These are phyloP conservation scores for Saccharomycopsis hybrid DNA, from an alignment of 1,139 yeast species.

Conservation along the genomic window DNA sequence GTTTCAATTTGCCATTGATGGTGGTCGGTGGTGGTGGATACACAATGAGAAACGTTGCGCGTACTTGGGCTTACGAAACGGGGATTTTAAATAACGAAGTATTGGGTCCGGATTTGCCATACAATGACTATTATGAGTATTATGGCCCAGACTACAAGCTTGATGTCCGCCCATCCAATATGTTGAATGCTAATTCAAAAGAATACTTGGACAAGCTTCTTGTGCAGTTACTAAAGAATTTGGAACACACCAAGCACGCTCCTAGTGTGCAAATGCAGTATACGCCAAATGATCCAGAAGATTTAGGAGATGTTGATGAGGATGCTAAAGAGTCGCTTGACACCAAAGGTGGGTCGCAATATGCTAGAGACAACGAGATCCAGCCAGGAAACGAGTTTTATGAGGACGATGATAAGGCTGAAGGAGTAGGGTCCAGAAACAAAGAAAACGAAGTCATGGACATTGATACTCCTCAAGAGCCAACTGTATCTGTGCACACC, in stretches of 20 bases:
- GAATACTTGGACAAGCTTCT: constrained; percentile 85
- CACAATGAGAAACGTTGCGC: constrained; percentile 92
- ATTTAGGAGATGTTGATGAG: constrained; percentile 76
- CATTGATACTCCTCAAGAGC: background rate
- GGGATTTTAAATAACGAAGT: constrained; percentile 77
- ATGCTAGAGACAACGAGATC: constrained; percentile 68
- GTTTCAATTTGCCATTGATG: constrained; percentile 82
- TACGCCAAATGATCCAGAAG: constrained; percentile 84
- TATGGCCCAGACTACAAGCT: constrained; percentile 91
- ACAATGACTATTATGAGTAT: constrained; percentile 86
- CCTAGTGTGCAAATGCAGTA: constrained; percentile 93
- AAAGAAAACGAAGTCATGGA: constrained; percentile 1
- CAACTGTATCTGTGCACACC: background rate
- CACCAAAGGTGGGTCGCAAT: constrained; percentile 85
- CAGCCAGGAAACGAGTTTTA: constrained; percentile 65
- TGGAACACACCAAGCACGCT: constrained; percentile 86
- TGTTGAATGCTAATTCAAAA: constrained; percentile 94
- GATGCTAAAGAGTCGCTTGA: constrained; percentile 71
- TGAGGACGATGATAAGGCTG: constrained; percentile 52
- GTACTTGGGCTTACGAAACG: constrained; percentile 95
- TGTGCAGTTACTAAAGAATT: constrained; percentile 67
- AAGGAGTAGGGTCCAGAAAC: constrained; percentile 29
- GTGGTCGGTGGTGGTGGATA: constrained; percentile 98
- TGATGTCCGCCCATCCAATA: constrained; percentile 91
- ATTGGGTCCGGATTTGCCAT: constrained; percentile 80